These are phyloP conservation scores for Euryodendron excelsum DNA, from an alignment of 148 eudicot genomes.

Conservation along the genomic window DNA sequence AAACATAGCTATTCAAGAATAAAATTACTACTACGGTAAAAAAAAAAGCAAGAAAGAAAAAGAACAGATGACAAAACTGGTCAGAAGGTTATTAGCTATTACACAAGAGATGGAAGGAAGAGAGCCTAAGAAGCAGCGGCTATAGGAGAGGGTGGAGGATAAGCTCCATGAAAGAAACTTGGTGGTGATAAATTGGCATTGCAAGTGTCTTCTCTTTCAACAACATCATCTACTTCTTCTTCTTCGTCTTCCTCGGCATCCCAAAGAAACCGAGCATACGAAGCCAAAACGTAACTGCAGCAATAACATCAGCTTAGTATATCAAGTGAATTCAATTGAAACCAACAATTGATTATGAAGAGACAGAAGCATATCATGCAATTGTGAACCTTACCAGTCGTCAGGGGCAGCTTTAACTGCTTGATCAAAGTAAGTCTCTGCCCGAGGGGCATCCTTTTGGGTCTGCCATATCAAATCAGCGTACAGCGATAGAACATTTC, in stretches of 20 bases:
- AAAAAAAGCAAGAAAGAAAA: not conserved
- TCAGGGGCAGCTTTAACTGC: constrained; percentile 55
- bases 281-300: constrained; percentile 58
- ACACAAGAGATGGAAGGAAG: not conserved
- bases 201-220: not conserved
- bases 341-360: too few species aligned
- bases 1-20: not conserved
- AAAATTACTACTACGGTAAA: not conserved
- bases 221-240: constrained; percentile 1
- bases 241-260: constrained; percentile 54
- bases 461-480: constrained; percentile 58
- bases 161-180: not conserved
- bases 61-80: not conserved
- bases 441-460: constrained; percentile 41
- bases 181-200: not conserved
- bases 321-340: not conserved
- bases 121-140: not conserved
- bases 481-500: constrained; percentile 46
- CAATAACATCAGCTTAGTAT: not conserved
- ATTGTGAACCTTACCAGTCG: constrained; percentile 32
- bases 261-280: constrained; percentile 66
- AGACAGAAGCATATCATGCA: too few species aligned
- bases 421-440: constrained; percentile 49
- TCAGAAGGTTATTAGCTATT: constrained; percentile 3
- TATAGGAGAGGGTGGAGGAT: not conserved